Evolutionary conservation across 1,284 basidiomycete genomes (phyloP).

Genomic region (Melampsora americana): DNA sequence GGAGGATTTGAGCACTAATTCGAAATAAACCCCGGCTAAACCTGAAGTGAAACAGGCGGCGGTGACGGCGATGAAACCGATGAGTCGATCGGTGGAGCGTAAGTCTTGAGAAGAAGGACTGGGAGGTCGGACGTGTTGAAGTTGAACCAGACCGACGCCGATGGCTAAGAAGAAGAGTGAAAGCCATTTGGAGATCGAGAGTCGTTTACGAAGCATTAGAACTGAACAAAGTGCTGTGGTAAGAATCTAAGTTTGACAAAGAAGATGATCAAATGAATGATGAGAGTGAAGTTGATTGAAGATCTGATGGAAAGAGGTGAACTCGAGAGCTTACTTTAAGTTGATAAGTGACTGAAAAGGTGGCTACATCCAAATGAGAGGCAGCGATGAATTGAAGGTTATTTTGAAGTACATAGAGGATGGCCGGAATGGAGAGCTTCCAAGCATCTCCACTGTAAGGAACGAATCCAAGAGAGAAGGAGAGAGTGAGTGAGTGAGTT

Average conservation of each 20-base stretch:
- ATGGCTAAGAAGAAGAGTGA: constrained; percentile 78
- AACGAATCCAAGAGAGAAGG: constrained; percentile 58
- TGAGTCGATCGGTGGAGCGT: constrained; percentile 60
- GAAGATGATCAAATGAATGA: background rate
- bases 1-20: constrained; percentile 67
- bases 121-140: constrained; percentile 60
- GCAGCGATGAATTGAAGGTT: constrained; percentile 92
- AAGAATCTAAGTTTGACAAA: constrained; percentile 64
- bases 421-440: constrained; percentile 92
- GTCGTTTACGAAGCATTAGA: constrained; percentile 73
- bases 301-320: background rate
- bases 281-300: no score
- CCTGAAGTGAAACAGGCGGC: constrained; percentile 93
- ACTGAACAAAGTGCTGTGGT: constrained; percentile 94
- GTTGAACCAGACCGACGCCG: constrained; percentile 88
- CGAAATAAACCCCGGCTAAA: constrained; percentile 97
- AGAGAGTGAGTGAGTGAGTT: background rate
- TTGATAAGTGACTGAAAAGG: constrained; percentile 67
- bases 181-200: constrained; percentile 74
- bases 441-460: constrained; percentile 76
- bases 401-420: constrained; percentile 95
- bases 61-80: constrained; percentile 77
- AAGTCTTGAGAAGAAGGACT: constrained; percentile 36
- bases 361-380: constrained; percentile 85
- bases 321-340: constrained; percentile 19